Conservation (phyloP, 352 stramenopile species). For the Globisporangium splendens region DNA sequence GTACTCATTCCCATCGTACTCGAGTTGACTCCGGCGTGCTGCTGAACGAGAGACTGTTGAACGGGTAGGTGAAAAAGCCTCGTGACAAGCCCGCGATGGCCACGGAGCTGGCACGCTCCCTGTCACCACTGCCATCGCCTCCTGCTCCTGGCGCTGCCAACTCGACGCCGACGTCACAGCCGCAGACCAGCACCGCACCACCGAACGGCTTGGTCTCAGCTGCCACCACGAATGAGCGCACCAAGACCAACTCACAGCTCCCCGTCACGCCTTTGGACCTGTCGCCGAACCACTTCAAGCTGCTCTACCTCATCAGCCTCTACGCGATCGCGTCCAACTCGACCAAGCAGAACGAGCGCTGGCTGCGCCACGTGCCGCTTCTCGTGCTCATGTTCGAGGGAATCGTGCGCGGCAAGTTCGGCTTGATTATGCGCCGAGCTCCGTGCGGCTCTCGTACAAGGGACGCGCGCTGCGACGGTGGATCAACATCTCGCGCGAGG, state of each 20-base stretch:
- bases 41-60: no score
- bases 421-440: conserved; percentile 98
- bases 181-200: no score
- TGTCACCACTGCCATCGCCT: neutral
- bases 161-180: no score
- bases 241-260: neutral
- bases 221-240: no score
- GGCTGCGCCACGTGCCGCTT: conserved; percentile 94
- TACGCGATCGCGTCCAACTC: conserved; percentile 91
- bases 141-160: neutral
- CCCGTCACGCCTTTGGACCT: conserved; percentile 38
- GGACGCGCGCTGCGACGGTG: conserved; percentile 76
- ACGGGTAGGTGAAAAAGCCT: neutral
- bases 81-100: neutral
- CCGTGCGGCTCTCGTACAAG: conserved; percentile 91
- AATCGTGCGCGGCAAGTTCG: conserved; percentile 91
- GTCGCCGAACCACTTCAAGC: conserved; percentile 94
- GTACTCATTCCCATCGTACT: no score
- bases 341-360: conserved; percentile 91
- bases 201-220: no score
- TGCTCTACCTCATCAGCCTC: conserved; percentile 95
- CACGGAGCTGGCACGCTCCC: neutral
- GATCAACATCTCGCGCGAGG: conserved; percentile 95
- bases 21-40: no score
- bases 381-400: conserved; percentile 97